A percentile compares a stretch with the other conserved stretches of the same genome.
Conservation (phyloP, 768 basidiomycete species). For the Suillus clintonianus region DNA sequence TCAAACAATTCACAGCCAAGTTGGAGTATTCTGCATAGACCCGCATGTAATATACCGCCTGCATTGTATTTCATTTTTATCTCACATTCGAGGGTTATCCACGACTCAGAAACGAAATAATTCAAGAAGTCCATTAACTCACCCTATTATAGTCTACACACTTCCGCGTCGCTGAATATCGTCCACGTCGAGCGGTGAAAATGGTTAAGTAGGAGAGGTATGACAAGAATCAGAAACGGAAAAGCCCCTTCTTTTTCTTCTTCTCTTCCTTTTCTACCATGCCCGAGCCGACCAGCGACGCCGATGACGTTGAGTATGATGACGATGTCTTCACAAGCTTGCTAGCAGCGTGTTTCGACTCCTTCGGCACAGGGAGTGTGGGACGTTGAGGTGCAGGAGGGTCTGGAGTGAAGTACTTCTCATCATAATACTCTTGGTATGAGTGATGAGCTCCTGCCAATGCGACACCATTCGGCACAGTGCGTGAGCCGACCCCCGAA, state of each 20-base stretch:
- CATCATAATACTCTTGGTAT: constrained; percentile 79
- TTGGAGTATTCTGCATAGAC: constrained; percentile 45
- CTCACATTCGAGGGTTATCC: background rate
- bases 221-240: constrained; percentile 51
- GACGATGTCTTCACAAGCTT: constrained; percentile 41
- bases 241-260: constrained; percentile 76
- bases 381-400: constrained; percentile 44
- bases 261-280: constrained; percentile 58
- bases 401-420: constrained; percentile 71
- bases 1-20: constrained; percentile 34
- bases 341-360: constrained; percentile 31
- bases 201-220: background rate
- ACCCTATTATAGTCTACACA: constrained; percentile 9
- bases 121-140: constrained; percentile 7
- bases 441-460: constrained; percentile 49
- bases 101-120: background rate
- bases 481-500: constrained; percentile 80
- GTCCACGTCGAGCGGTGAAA: background rate
- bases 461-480: constrained; percentile 68
- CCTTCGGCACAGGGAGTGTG: constrained; percentile 12
- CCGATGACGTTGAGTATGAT: constrained; percentile 53
- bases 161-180: background rate
- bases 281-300: constrained; percentile 41
- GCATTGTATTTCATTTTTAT: constrained; percentile 10
- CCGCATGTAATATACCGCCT: constrained; percentile 25